Evolutionary conservation across 164 flowering plant species (phyloP).

Genomic region (Stephania japonica): DNA sequence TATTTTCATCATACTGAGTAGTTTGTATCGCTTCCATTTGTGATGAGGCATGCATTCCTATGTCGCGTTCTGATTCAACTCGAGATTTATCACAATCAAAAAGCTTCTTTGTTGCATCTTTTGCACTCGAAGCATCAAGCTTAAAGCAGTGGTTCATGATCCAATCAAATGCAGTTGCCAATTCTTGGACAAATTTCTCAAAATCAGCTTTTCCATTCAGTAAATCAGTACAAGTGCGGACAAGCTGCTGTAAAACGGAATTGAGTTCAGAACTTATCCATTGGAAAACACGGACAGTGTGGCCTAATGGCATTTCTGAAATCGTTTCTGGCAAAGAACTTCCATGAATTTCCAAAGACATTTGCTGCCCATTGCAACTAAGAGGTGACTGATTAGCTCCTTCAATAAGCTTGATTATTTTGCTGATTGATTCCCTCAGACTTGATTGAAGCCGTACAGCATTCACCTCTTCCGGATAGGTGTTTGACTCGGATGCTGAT

Average conservation of each 20-base stretch:
- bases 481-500: conserved; percentile 17
- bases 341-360: conserved; percentile 23
- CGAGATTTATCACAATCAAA: neutral
- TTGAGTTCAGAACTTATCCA: conserved; percentile 61
- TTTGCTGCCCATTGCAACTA: conserved; percentile 19
- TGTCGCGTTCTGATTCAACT: no score
- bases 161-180: conserved; percentile 57
- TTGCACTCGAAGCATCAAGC: conserved; percentile 49
- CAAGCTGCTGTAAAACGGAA: conserved; percentile 35
- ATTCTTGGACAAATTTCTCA: conserved; percentile 39
- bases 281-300: conserved; percentile 53
- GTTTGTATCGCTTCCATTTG: conserved; percentile 18
- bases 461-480: conserved; percentile 16
- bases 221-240: conserved; percentile 40
- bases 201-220: conserved; percentile 38
- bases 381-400: conserved; percentile 41
- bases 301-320: conserved; percentile 28
- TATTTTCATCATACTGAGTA: conserved; percentile 36
- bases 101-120: conserved; percentile 15
- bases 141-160: conserved; percentile 46
- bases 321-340: conserved; percentile 15
- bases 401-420: conserved; percentile 65
- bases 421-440: conserved; percentile 46
- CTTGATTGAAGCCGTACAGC: conserved; percentile 26
- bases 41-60: no score